These are phyloP conservation scores for Xerophyta viscosa DNA, from an alignment of 106 monocot species.

Conservation along the genomic window DNA sequence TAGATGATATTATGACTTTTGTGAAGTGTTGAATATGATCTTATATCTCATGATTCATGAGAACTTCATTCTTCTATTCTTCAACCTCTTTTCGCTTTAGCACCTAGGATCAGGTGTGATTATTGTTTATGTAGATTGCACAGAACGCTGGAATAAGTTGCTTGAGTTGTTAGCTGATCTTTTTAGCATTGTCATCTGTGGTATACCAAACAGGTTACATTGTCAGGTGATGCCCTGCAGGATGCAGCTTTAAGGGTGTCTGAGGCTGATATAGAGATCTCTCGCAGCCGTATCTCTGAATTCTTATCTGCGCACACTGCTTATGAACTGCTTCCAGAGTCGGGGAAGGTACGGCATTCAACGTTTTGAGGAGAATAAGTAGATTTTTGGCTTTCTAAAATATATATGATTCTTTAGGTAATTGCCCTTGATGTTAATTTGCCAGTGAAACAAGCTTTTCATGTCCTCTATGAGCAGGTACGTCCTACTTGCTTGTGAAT, in stretches of 20 bases:
- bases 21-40: too few relatives aligned
- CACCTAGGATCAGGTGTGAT: too few relatives aligned
- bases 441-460: conserved; percentile 98
- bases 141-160: conserved; percentile 1
- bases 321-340: conserved; percentile 85
- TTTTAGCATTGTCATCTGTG: conserved; percentile 4
- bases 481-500: conserved; percentile 1
- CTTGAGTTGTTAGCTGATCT: background rate
- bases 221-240: conserved; percentile 27
- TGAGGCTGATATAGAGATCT: conserved; percentile 49
- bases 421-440: conserved; percentile 89
- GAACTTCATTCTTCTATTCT: too few relatives aligned
- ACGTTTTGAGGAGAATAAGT: background rate
- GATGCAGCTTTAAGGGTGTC: conserved; percentile 35
- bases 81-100: too few relatives aligned
- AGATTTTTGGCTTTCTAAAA: background rate
- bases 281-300: conserved; percentile 41
- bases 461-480: conserved; percentile 91
- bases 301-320: conserved; percentile 58
- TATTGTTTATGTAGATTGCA: too few relatives aligned
- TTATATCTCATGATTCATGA: too few relatives aligned
- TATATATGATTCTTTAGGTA: conserved; percentile 31
- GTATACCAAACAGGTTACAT: conserved; percentile 21
- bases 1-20: too few relatives aligned
- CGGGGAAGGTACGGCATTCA: conserved; percentile 59